Evolutionary conservation across 2,329 filamentous ascomycete genomes (phyloP), one percentile per base, ranked within the genome.

Genomic region (Gaeumannomyces sp.): DNA sequence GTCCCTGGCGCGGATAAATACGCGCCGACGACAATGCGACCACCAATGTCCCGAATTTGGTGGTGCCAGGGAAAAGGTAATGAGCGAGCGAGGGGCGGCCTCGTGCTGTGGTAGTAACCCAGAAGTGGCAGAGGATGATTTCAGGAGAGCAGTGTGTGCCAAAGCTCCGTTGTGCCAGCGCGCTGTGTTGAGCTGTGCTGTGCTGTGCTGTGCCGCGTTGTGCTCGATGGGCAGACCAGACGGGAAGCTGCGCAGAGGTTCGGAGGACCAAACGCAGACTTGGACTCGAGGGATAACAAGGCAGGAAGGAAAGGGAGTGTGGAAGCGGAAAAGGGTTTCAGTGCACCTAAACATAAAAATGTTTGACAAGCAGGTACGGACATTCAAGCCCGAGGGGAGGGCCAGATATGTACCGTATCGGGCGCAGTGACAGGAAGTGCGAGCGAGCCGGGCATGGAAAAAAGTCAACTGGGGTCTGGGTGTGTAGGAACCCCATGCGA

Each of bases 401-500:
- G 38, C 38, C 16, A 50, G 38, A 50, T 50, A 50, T 50, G 38
- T 50, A 50, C 38, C 38, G 38, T 50, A 19, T 22, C 38, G 38
- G 38, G 38, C 16, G 38, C 38, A 50, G 38, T 22, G 16, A 50
- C 38, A 50, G 19, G 38, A 50, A 50, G 38, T 50, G 38, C 38
- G 38, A 50, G 19, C 16, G 38, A 22, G 19, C 16, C 38, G 38
- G 38, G 38, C 38, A 50, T 50, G 38, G 38, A 8, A 50, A 50
- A 60, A 60, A 60, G 59, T 60, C 27, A 29, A 58, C 56, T 33
- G 29, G 59, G 29, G 59, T 60, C 59, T 31, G 28, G 59, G 59
- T 35, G 59, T n/a, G 59, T 19, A 60, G 13, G 59, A 60, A 60
- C 27, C 59, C 56, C 56, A 58, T 58, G 25, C n/a, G 16, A 11